Evolutionary conservation across 2,329 filamentous ascomycete species (phyloP).

Genomic region (Monilinia aucupariae): DNA sequence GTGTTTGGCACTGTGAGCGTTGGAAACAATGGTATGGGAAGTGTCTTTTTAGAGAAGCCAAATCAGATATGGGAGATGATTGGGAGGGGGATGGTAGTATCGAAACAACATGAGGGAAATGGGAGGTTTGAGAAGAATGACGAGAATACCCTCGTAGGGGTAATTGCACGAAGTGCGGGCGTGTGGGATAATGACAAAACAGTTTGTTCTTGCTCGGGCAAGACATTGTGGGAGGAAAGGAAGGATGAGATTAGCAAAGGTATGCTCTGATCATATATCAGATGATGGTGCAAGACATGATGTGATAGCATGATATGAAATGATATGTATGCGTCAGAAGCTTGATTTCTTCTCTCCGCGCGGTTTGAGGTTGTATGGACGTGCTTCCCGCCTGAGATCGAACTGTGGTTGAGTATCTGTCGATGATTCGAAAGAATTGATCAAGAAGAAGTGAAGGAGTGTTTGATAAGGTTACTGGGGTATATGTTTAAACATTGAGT

Average conservation of each 20-base stretch:
- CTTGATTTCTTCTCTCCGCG: not conserved
- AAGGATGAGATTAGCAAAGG: constrained; percentile 83
- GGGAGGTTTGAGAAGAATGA: constrained; percentile 64
- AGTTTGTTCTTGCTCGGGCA: constrained; percentile 94
- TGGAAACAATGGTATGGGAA: constrained; percentile 67
- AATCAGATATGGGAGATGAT: constrained; percentile 96
- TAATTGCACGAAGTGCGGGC: constrained; percentile 92
- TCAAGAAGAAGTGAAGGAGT: constrained; percentile 17
- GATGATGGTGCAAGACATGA: constrained; percentile 24
- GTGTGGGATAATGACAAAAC: constrained; percentile 99
- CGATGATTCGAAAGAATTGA: constrained; percentile 18
- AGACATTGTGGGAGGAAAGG: constrained; percentile 97
- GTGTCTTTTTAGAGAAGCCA: constrained; percentile 72
- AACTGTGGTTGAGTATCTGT: not conserved
- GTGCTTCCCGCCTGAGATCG: constrained; percentile 1
- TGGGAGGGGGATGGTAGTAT: constrained; percentile 84
- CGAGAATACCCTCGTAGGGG: constrained; percentile 79
- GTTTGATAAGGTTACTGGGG: constrained; percentile 11
- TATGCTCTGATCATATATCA: constrained; percentile 61
- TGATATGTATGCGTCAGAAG: not conserved
- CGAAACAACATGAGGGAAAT: constrained; percentile 56
- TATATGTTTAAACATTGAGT: constrained; percentile 25
- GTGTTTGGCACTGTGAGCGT: constrained; percentile 72
- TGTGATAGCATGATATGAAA: constrained; percentile 10
- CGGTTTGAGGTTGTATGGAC: not conserved